Base-by-base conservation (phyloP, 2,329 filamentous ascomycete genomes). In the Pseudogymnoascus sp. region DNA sequence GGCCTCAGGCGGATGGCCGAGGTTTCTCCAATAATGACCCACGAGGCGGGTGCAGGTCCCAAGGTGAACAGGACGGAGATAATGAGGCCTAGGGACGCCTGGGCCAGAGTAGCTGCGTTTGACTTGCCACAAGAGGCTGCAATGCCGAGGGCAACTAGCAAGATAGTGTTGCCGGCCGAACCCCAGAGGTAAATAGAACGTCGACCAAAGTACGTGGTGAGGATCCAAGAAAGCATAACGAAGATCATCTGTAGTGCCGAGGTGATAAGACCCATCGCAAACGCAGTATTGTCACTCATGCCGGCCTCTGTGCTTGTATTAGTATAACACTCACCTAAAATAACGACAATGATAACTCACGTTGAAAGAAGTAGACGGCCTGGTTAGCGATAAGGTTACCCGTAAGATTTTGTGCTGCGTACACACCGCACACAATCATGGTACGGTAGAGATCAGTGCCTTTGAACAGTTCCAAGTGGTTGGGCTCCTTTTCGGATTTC, bases 1-100 rank as follows among this genome's bases (percentile, higher is more conserved):
- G 85, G 82, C 58, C 85, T 73, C 30, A 88, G 84, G 65, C 85
- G 84, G 62, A 88, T 80, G 60, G 85, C 76, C 0, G 85, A 86
- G 2, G 85, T 88, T 73, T 88, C 85, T 67, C 82, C 84, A 58
- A 88, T 88, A 67, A 88, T 85, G 74, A 84, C 82, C 80, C 82
- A 88, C 7, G 85, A 86, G 39, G 82, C 82, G 58, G 85, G 85
- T 1, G 83, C 85, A 33, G 83, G 84, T 67, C 82, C 84, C 12
- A 85, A 72, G 42, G 80, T 82, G 75, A 87, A 89, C 33, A 87
- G 73, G 62, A 89, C 82, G 25, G 85, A 88, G 69, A 88, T 78
- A 67, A 88, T 84, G 60, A 45, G 42, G 33, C 41, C 41, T 12
- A 45, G 5, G 22, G 41, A 45, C 22, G 41, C 41, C 12, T 45